Evolutionary conservation across 1,139 yeast genomes (phyloP).

Genomic region (Meyerozyma smithsonii): DNA sequence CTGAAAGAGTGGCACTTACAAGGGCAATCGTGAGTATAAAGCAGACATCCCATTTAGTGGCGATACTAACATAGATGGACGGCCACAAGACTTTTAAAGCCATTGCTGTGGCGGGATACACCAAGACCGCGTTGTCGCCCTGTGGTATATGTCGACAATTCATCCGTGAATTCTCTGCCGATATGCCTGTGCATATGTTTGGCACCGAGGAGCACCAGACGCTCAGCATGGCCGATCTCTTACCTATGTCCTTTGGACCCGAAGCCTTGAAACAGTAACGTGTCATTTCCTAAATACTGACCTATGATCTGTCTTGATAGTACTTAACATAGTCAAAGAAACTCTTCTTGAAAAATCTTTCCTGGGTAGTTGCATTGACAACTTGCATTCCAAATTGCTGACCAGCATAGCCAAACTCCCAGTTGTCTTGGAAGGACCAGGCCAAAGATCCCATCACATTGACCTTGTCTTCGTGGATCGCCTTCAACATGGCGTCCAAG

Average conservation of each 20-base stretch:
- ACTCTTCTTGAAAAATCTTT: conserved; percentile 28
- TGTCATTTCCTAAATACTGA: too few relatives aligned
- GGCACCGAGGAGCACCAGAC: conserved; percentile 43
- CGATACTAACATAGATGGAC: conserved; percentile 22
- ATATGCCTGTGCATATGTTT: conserved; percentile 60
- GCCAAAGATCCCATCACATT: conserved; percentile 28
- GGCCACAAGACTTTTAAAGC: conserved; percentile 49
- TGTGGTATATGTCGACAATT: conserved; percentile 95
- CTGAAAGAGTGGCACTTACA: conserved; percentile 77
- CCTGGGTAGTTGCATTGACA: conserved; percentile 28
- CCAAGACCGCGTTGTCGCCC: conserved; percentile 63
- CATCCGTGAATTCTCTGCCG: conserved; percentile 65
- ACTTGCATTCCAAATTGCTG: conserved; percentile 31
- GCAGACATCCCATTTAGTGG: conserved; percentile 6
- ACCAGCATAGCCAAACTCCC: conserved; percentile 30
- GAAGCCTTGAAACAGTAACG: conserved; percentile 38
- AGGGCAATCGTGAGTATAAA: conserved; percentile 50
- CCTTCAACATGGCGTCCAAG: conserved; percentile 22
- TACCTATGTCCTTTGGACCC: conserved; percentile 89
- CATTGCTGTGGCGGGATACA: conserved; percentile 70
- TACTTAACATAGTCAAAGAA: conserved; percentile 20
- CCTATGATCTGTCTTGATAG: conserved; percentile 13
- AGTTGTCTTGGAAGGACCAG: conserved; percentile 32
- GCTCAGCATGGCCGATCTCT: conserved; percentile 53
- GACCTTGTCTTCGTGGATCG: conserved; percentile 21